phyloP scores from a whole-genome alignment of 768 basidiomycete species.

The Crucibulum laeve region DNA sequence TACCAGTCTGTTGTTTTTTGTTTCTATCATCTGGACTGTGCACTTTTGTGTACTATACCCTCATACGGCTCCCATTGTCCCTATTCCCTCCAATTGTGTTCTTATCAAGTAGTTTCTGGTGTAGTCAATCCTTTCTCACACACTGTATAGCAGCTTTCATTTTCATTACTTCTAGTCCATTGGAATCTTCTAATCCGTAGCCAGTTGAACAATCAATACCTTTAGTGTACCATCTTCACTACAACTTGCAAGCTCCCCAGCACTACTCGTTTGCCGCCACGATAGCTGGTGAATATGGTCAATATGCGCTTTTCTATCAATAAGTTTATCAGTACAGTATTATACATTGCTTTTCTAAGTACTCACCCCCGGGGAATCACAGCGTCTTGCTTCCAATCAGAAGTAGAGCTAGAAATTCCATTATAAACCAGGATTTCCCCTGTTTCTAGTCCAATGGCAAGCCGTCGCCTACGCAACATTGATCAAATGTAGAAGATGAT shows the following conservation, averaged over 20 bases:
- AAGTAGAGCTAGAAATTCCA: constrained; percentile 20
- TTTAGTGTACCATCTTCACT: constrained; percentile 92
- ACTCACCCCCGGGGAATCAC: constrained; percentile 51
- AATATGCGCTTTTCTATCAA: constrained; percentile 63
- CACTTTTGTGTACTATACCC: constrained; percentile 70
- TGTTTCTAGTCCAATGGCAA: constrained; percentile 84
- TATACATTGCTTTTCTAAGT: not conserved
- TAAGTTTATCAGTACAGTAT: too few relatives aligned
- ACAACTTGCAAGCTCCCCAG: constrained; percentile 69
- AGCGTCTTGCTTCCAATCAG: constrained; percentile 42
- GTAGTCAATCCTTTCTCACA: constrained; percentile 36
- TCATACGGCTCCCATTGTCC: constrained; percentile 40
- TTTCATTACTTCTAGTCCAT: constrained; percentile 34
- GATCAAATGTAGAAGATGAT: not conserved
- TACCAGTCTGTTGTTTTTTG: constrained; percentile 24
- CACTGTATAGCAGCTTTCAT: constrained; percentile 67
- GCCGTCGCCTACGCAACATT: constrained; percentile 32
- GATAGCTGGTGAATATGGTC: constrained; percentile 75
- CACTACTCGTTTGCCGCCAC: constrained; percentile 57
- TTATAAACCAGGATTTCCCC: constrained; percentile 70
- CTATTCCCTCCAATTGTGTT: constrained; percentile 58
- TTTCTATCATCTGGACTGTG: constrained; percentile 44
- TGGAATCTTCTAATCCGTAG: constrained; percentile 43
- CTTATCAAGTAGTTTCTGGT: constrained; percentile 45
- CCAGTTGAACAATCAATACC: constrained; percentile 59